Conservation (phyloP, 2,329 filamentous ascomycete species). For the Diaporthe ampelina region DNA sequence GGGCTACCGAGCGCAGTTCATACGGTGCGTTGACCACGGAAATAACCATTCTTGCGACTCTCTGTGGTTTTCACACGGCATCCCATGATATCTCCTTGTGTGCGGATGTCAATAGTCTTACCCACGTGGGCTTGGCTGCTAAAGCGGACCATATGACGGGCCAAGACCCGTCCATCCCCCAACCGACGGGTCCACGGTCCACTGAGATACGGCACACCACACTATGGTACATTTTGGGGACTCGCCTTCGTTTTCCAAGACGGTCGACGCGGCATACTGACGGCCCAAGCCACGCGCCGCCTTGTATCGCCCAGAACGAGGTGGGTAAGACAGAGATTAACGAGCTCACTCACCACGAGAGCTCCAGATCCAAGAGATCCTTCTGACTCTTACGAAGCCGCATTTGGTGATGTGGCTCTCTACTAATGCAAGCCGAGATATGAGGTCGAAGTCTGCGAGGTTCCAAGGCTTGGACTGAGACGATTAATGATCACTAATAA, state of each 20-base stretch:
- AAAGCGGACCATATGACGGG: background rate
- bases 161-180: background rate
- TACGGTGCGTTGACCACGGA: conserved; percentile 6
- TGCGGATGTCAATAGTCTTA: background rate
- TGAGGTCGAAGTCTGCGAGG: background rate
- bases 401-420: background rate
- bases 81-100: background rate
- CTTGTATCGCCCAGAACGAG: background rate
- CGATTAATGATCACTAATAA: background rate
- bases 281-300: conserved; percentile 1
- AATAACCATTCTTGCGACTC: background rate
- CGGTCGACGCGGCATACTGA: background rate
- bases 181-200: background rate
- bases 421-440: background rate
- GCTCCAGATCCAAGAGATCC: conserved; percentile 9
- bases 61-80: background rate
- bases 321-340: conserved; percentile 36
- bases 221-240: background rate
- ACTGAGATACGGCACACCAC: background rate
- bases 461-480: background rate
- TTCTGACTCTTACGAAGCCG: background rate
- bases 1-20: background rate
- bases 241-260: background rate
- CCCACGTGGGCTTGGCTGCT: conserved; percentile 18
- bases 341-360: conserved; percentile 12